Percentiles rank a stretch among this genome's conserved stretches.
Conservation (phyloP, 768 basidiomycete species). For the Multifurca ochricompacta region DNA sequence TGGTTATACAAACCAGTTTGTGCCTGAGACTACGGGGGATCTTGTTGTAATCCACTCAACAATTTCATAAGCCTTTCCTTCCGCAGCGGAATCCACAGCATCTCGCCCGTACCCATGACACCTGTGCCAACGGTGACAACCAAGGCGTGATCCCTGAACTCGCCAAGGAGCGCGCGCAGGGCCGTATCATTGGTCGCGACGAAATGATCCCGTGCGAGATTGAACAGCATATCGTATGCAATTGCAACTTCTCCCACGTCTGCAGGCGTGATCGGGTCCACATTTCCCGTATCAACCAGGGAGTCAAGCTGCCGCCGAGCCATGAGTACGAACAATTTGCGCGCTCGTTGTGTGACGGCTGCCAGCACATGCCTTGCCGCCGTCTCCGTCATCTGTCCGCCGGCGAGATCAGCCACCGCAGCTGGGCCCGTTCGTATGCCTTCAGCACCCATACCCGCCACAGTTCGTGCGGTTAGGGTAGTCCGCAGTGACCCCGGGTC, state of each 20-base stretch:
- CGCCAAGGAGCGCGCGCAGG: conserved; percentile 71
- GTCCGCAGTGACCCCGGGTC: conserved; percentile 58
- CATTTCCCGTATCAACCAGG: conserved; percentile 32
- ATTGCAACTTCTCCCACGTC: conserved; percentile 50
- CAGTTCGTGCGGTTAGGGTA: conserved; percentile 24
- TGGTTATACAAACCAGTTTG: too few relatives aligned
- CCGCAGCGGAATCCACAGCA: conserved; percentile 82
- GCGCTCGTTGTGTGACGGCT: conserved; percentile 81
- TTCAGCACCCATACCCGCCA: conserved; percentile 22
- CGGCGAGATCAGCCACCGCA: conserved; percentile 27
- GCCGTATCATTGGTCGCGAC: conserved; percentile 85
- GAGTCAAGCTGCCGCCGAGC: conserved; percentile 59
- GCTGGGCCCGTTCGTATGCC: conserved; percentile 24
- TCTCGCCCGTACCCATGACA: conserved; percentile 37
- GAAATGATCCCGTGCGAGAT: conserved; percentile 70
- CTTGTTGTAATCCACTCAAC: conserved; percentile 15
- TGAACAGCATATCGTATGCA: conserved; percentile 62
- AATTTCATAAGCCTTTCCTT: conserved; percentile 60
- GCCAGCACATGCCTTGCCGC: conserved; percentile 75
- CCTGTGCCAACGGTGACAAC: conserved; percentile 42
- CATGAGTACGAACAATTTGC: conserved; percentile 71
- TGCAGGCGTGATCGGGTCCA: conserved; percentile 21
- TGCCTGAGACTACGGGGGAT: neutral
- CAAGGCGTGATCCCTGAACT: conserved; percentile 87
- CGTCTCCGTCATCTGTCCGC: conserved; percentile 57